Conservation (phyloP, 148 eudicot genomes). For the Fagopyrum homotropicum region DNA sequence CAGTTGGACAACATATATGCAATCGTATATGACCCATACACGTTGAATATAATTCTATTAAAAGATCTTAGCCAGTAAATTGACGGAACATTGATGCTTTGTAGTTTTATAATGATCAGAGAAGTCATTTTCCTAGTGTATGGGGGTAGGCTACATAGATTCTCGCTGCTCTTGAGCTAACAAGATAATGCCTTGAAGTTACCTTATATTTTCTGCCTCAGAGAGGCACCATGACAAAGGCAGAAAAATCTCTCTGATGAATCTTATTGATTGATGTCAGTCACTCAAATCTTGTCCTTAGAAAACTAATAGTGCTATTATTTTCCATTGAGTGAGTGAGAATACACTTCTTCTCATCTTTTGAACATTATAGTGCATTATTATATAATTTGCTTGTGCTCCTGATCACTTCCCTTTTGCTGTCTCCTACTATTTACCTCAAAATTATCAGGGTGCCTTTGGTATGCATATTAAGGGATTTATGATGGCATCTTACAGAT, state of each 20-base stretch:
- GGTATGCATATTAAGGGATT: neutral
- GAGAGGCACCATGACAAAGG: conserved; percentile 2
- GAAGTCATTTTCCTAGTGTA: neutral
- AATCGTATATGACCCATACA: neutral
- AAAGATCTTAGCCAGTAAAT: neutral
- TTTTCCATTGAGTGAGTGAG: neutral
- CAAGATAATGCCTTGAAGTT: neutral
- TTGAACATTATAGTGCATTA: neutral
- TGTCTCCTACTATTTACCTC: neutral
- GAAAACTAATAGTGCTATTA: neutral
- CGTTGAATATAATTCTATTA: neutral
- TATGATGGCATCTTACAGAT: conserved; percentile 41
- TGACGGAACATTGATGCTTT: neutral
- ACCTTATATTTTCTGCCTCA: neutral
- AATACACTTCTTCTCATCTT: neutral
- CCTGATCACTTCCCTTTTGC: neutral
- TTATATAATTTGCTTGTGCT: neutral
- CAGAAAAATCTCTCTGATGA: neutral
- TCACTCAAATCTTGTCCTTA: neutral
- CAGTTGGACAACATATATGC: conserved; percentile 1
- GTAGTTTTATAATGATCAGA: neutral
- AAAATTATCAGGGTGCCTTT: neutral
- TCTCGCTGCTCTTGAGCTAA: neutral
- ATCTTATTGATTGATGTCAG: neutral
- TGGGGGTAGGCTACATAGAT: neutral